Percentiles rank a stretch among this genome's conserved stretches.
phyloP scores from a whole-genome alignment of 192 early-diverging fungal genomes.

The Coemansia pectinata region DNA sequence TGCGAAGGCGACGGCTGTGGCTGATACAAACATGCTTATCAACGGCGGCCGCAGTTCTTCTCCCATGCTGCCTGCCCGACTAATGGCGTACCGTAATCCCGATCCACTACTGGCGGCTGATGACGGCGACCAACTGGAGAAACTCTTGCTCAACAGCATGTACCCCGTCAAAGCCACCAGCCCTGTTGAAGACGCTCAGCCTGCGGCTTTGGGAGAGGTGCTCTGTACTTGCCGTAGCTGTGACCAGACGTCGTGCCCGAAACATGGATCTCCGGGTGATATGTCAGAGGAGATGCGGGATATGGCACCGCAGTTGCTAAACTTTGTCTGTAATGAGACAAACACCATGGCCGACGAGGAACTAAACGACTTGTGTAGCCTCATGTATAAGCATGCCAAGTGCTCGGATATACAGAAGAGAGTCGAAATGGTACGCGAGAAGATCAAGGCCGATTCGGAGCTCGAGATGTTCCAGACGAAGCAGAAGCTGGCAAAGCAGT shows the following conservation, averaged over 20 bases:
- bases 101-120: constrained; percentile 33
- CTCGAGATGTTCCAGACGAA: constrained; percentile 40
- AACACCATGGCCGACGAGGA: constrained; percentile 47
- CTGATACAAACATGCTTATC: background rate
- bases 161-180: background rate
- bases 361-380: constrained; percentile 49
- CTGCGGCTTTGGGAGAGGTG: background rate
- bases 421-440: constrained; percentile 39
- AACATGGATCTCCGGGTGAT: constrained; percentile 40
- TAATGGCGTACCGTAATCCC: constrained; percentile 56
- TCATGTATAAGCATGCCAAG: constrained; percentile 56
- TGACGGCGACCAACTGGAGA: constrained; percentile 51
- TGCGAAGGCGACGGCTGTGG: background rate
- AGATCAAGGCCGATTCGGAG: constrained; percentile 39
- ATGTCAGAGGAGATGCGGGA: constrained; percentile 42
- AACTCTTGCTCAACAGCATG: constrained; percentile 48
- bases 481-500: constrained; percentile 29
- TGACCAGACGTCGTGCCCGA: constrained; percentile 32
- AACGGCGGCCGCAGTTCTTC: background rate
- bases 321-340: constrained; percentile 41
- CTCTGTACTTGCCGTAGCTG: constrained; percentile 34
- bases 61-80: constrained; percentile 23
- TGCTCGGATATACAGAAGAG: constrained; percentile 51
- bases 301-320: constrained; percentile 44
- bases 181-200: background rate